These are phyloP conservation scores for Cutaneotrichosporon mucoides DNA, from an alignment of 1,284 basidiomycete genomes.

Conservation along the genomic window DNA sequence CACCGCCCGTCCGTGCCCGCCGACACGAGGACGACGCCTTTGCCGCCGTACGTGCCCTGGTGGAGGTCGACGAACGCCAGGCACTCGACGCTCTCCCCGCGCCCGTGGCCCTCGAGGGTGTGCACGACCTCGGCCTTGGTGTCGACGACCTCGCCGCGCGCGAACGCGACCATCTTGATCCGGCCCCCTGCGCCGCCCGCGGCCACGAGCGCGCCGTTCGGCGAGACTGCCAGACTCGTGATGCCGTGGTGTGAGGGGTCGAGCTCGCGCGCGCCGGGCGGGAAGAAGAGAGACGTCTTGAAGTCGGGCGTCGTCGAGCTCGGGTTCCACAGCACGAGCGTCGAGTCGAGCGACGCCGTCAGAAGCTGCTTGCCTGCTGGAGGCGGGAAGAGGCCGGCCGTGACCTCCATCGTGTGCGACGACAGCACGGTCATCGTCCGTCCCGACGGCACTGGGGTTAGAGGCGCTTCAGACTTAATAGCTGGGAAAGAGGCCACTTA, in stretches of 20 bases:
- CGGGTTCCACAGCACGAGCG: conserved; percentile 88
- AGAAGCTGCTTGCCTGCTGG: conserved; percentile 73
- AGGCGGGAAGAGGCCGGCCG: conserved; percentile 79
- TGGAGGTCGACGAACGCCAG: conserved; percentile 78
- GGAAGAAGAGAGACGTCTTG: conserved; percentile 47
- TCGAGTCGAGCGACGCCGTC: conserved; percentile 78
- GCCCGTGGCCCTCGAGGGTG: conserved; percentile 74
- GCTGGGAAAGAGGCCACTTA: conserved; percentile 42
- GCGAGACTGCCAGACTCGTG: conserved; percentile 79
- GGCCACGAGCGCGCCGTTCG: conserved; percentile 77
- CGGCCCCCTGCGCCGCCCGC: conserved; percentile 80
- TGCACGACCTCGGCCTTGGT: conserved; percentile 53
- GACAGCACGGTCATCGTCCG: conserved; percentile 94
- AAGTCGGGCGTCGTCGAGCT: conserved; percentile 63
- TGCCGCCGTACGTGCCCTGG: conserved; percentile 54
- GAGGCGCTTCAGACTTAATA: neutral
- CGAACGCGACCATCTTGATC: conserved; percentile 77
- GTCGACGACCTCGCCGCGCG: conserved; percentile 75
- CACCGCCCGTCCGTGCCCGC: conserved; percentile 91
- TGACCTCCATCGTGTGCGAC: conserved; percentile 78
- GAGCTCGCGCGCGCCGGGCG: conserved; percentile 58
- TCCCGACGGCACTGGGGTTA: conserved; percentile 73
- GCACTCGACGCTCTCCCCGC: conserved; percentile 86
- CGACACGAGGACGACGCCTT: conserved; percentile 67
- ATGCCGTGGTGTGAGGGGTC: conserved; percentile 61